Evolutionary conservation across 1,284 basidiomycete genomes (phyloP).

Genomic region (Cryptococcus sp.): DNA sequence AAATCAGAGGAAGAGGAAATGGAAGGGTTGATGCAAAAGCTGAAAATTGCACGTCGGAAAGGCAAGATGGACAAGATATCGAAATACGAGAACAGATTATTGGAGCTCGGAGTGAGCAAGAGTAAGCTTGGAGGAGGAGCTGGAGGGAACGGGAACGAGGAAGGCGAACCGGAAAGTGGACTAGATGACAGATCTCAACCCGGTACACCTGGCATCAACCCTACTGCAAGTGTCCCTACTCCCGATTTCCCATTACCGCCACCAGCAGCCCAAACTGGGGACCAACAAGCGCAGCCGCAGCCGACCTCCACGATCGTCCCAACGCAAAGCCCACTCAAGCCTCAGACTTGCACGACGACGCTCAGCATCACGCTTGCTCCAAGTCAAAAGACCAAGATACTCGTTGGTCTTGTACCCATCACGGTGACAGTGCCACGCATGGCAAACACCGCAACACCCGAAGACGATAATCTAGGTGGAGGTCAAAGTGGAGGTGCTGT

Average conservation of each 20-base stretch:
- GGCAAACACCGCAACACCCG: background rate
- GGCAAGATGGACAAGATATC: slow-evolving; percentile 57
- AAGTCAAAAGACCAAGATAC: slow-evolving; percentile 46
- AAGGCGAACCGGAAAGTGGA: slow-evolving; percentile 12
- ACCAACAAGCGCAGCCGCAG: background rate
- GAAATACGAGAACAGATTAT: slow-evolving; percentile 56
- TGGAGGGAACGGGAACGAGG: slow-evolving; percentile 1
- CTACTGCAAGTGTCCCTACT: background rate
- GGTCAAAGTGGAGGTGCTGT: background rate
- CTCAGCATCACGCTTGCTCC: slow-evolving; percentile 39
- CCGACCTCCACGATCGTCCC: no score
- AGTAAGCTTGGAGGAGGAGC: background rate
- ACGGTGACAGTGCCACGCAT: background rate
- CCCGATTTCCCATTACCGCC: background rate
- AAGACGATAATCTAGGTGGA: background rate
- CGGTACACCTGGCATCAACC: slow-evolving; percentile 6
- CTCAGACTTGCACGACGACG: slow-evolving; percentile 4
- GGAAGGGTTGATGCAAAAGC: slow-evolving; percentile 57
- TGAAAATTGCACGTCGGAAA: slow-evolving; percentile 58
- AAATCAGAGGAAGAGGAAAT: slow-evolving; percentile 58
- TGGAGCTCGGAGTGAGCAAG: slow-evolving; percentile 50
- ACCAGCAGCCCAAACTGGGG: background rate
- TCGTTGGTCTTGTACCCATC: slow-evolving; percentile 37
- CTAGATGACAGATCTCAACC: background rate
- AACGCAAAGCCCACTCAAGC: background rate